These are phyloP conservation scores for Carallia pectinifolia DNA, from an alignment of 345 rosid species.

Conservation along the genomic window DNA sequence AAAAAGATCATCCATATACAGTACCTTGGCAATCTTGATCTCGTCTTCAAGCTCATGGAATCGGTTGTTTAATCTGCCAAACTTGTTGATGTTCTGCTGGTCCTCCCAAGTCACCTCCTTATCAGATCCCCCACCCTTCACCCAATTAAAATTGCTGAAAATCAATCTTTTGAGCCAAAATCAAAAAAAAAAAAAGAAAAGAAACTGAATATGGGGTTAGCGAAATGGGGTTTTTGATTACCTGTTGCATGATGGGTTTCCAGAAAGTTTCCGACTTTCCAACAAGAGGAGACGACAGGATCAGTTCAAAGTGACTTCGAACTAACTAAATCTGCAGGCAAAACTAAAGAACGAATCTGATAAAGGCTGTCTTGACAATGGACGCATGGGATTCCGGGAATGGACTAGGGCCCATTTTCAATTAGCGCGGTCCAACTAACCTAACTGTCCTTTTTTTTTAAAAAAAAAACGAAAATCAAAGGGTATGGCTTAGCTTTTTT, in stretches of 20 bases:
- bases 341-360: too few species aligned
- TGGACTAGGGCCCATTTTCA: too few species aligned
- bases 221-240: conserved; percentile 14
- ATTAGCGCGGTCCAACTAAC: too few species aligned
- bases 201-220: neutral
- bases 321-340: too few species aligned
- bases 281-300: too few species aligned
- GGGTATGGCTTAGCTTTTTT: too few species aligned
- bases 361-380: too few species aligned
- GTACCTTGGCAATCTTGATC: conserved; percentile 74
- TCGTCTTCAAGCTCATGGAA: conserved; percentile 87
- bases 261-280: neutral
- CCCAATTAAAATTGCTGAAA: conserved; percentile 8
- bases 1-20: neutral
- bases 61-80: conserved; percentile 79
- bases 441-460: too few species aligned
- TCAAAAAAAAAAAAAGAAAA: neutral
- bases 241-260: conserved; percentile 15
- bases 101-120: conserved; percentile 96
- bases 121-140: conserved; percentile 79
- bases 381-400: too few species aligned
- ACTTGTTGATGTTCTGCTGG: conserved; percentile 88
- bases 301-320: too few species aligned
- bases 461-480: too few species aligned
- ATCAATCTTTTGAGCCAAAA: neutral